These are phyloP conservation scores for Suhomyces sp. DNA, from an alignment of 805 yeast genomes.

Conservation along the genomic window DNA sequence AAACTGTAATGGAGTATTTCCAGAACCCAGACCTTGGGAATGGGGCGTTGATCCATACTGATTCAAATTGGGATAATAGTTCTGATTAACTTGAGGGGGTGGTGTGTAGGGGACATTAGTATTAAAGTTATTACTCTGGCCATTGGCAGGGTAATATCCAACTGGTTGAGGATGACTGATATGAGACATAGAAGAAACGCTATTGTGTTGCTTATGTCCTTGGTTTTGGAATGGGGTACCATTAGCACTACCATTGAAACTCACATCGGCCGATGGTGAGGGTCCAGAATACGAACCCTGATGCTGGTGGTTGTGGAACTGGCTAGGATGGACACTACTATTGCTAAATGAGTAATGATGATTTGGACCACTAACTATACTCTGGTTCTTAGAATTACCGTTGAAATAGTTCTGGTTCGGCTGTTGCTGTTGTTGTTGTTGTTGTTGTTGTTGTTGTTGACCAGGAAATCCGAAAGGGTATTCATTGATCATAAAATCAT, in stretches of 20 bases:
- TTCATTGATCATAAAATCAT: conserved; percentile 17
- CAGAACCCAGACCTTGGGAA: too few relatives aligned
- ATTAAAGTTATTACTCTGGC: background rate
- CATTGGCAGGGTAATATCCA: conserved; percentile 4
- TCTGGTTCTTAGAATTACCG: background rate
- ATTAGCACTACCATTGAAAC: conserved; percentile 1
- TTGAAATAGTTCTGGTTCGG: background rate
- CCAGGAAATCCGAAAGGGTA: conserved; percentile 11
- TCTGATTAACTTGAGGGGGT: too few relatives aligned
- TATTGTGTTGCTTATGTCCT: conserved; percentile 7
- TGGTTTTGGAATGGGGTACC: background rate
- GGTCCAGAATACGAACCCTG: conserved; percentile 5
- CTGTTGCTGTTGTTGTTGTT: background rate
- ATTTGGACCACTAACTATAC: background rate
- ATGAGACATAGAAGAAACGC: conserved; percentile 9
- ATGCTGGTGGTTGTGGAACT: conserved; percentile 3
- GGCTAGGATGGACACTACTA: background rate
- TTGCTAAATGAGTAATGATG: conserved; percentile 5
- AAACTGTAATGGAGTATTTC: too few relatives aligned
- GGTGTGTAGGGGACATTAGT: conserved; percentile 1
- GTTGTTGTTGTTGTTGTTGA: conserved; percentile 1
- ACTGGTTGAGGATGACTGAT: conserved; percentile 7
- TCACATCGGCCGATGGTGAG: background rate
- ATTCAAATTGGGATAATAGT: background rate
- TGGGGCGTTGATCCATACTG: background rate